Percentiles rank a stretch among this genome's conserved stretches.
Evolutionary conservation across 2,329 filamentous ascomycete genomes (phyloP).

Genomic region (Ascochyta clinopodiicola): DNA sequence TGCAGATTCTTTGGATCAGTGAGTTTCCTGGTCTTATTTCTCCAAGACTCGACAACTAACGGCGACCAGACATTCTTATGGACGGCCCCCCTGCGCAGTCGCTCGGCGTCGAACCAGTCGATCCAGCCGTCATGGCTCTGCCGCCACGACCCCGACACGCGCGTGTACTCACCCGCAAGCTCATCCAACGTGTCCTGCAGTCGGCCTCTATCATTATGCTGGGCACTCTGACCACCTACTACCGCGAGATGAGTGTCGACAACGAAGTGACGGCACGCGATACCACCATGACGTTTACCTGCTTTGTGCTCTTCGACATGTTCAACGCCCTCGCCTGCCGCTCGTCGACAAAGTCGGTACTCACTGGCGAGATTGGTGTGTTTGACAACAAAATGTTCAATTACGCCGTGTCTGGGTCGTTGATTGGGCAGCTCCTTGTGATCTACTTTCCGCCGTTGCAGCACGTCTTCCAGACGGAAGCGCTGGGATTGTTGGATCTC

Average conservation of each 20-base stretch:
- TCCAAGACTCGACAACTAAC: neutral
- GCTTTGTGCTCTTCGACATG: slow-evolving; percentile 99
- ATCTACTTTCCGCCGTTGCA: slow-evolving; percentile 96
- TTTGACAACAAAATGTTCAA: slow-evolving; percentile 95
- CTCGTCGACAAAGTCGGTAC: slow-evolving; percentile 85
- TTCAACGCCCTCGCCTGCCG: slow-evolving; percentile 96
- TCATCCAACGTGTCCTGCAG: slow-evolving; percentile 84
- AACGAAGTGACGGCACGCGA: slow-evolving; percentile 87
- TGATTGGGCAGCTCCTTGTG: slow-evolving; percentile 86
- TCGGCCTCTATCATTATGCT: slow-evolving; percentile 90
- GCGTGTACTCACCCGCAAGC: slow-evolving; percentile 82
- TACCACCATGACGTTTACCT: slow-evolving; percentile 99
- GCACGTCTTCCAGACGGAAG: slow-evolving; percentile 94
- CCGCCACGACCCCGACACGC: slow-evolving; percentile 87
- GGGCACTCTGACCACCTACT: slow-evolving; percentile 90
- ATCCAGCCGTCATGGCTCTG: slow-evolving; percentile 90
- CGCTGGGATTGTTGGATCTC: slow-evolving; percentile 76
- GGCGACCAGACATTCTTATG: slow-evolving; percentile 88
- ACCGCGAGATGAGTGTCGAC: slow-evolving; percentile 86
- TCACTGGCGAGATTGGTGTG: slow-evolving; percentile 81
- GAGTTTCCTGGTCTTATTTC: slow-evolving; percentile 51
- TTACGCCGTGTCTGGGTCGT: slow-evolving; percentile 85
- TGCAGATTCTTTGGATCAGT: slow-evolving; percentile 99
- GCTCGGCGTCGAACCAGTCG: slow-evolving; percentile 91
- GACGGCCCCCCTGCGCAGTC: slow-evolving; percentile 97